phyloP scores from a whole-genome alignment of 176 grass and related monocot genomes.

The Eleusine indica region DNA sequence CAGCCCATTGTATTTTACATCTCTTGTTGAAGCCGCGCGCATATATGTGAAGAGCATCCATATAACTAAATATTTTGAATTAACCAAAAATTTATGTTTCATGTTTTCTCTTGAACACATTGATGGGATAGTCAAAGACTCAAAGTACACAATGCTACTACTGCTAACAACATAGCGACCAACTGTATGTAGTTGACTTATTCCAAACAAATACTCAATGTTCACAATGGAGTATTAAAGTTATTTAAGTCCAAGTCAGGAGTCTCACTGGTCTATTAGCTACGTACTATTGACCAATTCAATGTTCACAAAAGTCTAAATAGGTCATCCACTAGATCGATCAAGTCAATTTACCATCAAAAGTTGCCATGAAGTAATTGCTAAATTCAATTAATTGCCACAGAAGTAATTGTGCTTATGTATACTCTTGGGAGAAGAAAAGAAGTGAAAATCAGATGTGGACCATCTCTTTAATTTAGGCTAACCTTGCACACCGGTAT shows the following conservation, averaged over 20 bases:
- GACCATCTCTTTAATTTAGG: too few relatives aligned
- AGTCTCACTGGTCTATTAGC: not conserved
- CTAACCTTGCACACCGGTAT: too few relatives aligned
- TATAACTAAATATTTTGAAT: not conserved
- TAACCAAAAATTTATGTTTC: not conserved
- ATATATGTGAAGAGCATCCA: too few relatives aligned
- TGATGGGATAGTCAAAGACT: not conserved
- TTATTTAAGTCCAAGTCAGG: conserved; percentile 5
- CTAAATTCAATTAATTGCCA: not conserved
- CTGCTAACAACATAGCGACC: conserved; percentile 1
- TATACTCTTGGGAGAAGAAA: not conserved
- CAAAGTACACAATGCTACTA: conserved; percentile 9
- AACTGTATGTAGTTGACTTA: conserved; percentile 19
- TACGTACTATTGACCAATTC: not conserved
- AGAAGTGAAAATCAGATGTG: not conserved
- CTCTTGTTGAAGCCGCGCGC: too few relatives aligned
- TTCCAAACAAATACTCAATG: not conserved
- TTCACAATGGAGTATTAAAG: not conserved
- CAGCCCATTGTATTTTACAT: too few relatives aligned
- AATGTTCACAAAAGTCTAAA: conserved; percentile 13
- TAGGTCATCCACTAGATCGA: not conserved
- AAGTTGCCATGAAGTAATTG: conserved; percentile 2
- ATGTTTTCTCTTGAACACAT: not conserved
- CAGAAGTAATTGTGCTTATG: not conserved
- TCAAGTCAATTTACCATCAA: conserved; percentile 12